These are phyloP conservation scores for Phytophthora pseudosyringae DNA, from an alignment of 352 stramenopile species.

Conservation along the genomic window DNA sequence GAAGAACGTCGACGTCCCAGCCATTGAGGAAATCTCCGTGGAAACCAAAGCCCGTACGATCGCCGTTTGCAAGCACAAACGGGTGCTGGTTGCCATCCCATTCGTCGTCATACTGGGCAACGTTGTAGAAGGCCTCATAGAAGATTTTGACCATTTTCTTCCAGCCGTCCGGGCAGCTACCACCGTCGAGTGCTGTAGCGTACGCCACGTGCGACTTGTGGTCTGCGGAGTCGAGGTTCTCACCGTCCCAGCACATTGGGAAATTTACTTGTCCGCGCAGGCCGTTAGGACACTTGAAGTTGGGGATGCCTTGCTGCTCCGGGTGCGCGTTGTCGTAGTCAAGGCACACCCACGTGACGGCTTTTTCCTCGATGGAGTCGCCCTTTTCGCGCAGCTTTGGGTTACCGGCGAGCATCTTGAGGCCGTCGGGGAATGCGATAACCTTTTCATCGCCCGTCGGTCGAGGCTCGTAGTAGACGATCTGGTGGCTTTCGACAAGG, in stretches of 20 bases:
- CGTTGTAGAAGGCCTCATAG: constrained; percentile 60
- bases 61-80: constrained; percentile 58
- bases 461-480: constrained; percentile 58
- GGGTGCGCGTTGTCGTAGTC: constrained; percentile 49
- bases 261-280: constrained; percentile 64
- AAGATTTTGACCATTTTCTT: constrained; percentile 72
- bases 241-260: constrained; percentile 61
- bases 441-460: constrained; percentile 42
- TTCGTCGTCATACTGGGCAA: constrained; percentile 55
- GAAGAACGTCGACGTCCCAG: constrained; percentile 52
- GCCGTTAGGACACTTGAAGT: constrained; percentile 50
- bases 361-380: constrained; percentile 47
- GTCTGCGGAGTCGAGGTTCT: constrained; percentile 51
- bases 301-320: constrained; percentile 54
- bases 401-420: constrained; percentile 60
- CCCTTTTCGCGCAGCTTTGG: constrained; percentile 38
- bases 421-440: constrained; percentile 47
- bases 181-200: constrained; percentile 47
- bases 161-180: constrained; percentile 43
- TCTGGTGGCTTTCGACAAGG: constrained; percentile 58
- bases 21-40: constrained; percentile 65
- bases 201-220: constrained; percentile 64
- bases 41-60: constrained; percentile 55
- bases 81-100: constrained; percentile 54
- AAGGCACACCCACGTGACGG: constrained; percentile 56